Evolutionary conservation across 2,329 filamentous ascomycete species (phyloP).

Genomic region (Apiospora aurea): DNA sequence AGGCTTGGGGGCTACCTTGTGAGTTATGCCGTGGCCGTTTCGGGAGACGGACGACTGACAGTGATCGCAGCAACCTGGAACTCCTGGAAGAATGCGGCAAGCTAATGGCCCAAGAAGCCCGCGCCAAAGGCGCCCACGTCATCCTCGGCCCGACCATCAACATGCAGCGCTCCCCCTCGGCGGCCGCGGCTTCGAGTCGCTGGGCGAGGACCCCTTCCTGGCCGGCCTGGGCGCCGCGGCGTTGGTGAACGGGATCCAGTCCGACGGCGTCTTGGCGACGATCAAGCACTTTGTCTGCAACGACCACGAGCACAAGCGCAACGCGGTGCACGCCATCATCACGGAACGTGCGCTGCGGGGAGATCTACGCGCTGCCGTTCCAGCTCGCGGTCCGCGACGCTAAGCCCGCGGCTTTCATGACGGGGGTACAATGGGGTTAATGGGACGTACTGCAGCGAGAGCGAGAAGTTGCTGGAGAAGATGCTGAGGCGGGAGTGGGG

Average conservation of each 20-base stretch:
- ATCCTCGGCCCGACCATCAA: conserved; percentile 70
- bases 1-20: conserved; percentile 62
- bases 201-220: conserved; percentile 65
- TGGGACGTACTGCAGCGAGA: conserved; percentile 62
- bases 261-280: conserved; percentile 61
- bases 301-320: conserved; percentile 65
- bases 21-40: background rate
- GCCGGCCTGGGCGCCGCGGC: conserved; percentile 61
- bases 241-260: conserved; percentile 62
- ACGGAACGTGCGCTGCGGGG: conserved; percentile 62
- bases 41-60: background rate
- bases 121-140: conserved; percentile 63
- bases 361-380: conserved; percentile 66
- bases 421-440: conserved; percentile 66
- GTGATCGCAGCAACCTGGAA: conserved; percentile 48
- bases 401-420: conserved; percentile 63
- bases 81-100: conserved; percentile 59
- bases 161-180: conserved; percentile 68
- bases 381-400: conserved; percentile 61
- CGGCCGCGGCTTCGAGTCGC: conserved; percentile 66
- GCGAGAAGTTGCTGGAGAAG: conserved; percentile 55
- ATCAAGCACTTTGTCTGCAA: conserved; percentile 70
- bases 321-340: conserved; percentile 61
- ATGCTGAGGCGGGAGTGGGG: conserved; percentile 64
- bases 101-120: conserved; percentile 60